A percentile compares a stretch with the other conserved stretches of the same genome.
Evolutionary conservation across 495 filamentous ascomycete genomes (phyloP).

Genomic region (Neurospora sp.): DNA sequence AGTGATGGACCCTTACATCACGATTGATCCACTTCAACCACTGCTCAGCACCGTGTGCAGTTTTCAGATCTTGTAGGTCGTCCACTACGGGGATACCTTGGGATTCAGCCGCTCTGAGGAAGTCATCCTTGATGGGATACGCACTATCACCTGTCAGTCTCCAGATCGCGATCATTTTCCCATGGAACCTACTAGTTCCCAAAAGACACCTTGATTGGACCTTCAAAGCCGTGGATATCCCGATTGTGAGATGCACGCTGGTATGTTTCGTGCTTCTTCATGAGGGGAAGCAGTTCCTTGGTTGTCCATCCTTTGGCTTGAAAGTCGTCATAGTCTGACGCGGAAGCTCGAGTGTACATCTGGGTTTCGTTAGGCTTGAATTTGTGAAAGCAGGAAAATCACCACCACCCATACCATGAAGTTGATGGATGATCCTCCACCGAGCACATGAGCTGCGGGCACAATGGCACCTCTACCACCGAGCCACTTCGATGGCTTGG

Average conservation of each 20-base stretch:
- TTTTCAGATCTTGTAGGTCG: conserved; percentile 59
- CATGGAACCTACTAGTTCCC: conserved; percentile 48
- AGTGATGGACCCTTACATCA: conserved; percentile 34
- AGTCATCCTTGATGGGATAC: conserved; percentile 67
- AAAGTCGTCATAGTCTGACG: conserved; percentile 78
- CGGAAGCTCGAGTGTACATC: conserved; percentile 82
- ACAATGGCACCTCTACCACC: conserved; percentile 65
- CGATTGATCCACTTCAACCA: conserved; percentile 65
- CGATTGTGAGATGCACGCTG: conserved; percentile 66
- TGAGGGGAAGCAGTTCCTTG: conserved; percentile 66
- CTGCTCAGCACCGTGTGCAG: conserved; percentile 49
- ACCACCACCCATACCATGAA: conserved; percentile 48
- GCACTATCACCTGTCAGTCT: conserved; percentile 20
- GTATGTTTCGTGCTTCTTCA: conserved; percentile 81
- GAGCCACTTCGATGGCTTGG: conserved; percentile 62
- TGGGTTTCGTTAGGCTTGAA: conserved; percentile 16
- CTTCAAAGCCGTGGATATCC: conserved; percentile 68
- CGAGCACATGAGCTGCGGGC: conserved; percentile 68
- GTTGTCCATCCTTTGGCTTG: conserved; percentile 73
- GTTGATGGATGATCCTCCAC: conserved; percentile 73
- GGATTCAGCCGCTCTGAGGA: conserved; percentile 66
- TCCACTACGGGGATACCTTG: conserved; percentile 66
- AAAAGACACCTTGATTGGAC: conserved; percentile 79
- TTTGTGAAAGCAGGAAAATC: background rate
- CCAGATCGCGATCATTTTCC: background rate